Evolutionary conservation across 345 rosid species (phyloP).

Genomic region (Populus tremula): DNA sequence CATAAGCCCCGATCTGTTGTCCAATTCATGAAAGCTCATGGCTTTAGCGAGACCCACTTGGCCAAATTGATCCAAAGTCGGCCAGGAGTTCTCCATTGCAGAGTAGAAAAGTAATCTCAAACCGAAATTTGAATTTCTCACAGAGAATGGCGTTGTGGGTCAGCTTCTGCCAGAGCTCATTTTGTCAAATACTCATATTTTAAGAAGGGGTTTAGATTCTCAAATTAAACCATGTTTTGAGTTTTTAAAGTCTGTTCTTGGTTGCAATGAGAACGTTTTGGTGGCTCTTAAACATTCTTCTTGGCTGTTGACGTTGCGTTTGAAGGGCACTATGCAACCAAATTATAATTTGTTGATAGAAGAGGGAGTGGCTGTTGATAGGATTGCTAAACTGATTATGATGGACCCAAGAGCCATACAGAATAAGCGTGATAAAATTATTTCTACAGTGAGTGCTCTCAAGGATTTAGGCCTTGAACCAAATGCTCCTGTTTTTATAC

Average conservation of each 20-base stretch:
- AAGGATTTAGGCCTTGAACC: conserved; percentile 22
- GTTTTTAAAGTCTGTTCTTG: conserved; percentile 6
- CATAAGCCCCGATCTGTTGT: conserved; percentile 10
- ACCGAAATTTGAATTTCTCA: conserved; percentile 23
- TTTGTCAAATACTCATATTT: conserved; percentile 7
- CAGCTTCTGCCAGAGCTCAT: conserved; percentile 11
- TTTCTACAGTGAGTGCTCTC: conserved; percentile 6
- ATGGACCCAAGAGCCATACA: conserved; percentile 7
- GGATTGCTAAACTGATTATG: not conserved
- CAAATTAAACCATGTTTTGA: conserved; percentile 19
- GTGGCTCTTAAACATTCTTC: conserved; percentile 13
- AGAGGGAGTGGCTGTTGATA: conserved; percentile 13
- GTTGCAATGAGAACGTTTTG: conserved; percentile 8
- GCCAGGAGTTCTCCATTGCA: conserved; percentile 7
- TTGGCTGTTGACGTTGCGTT: conserved; percentile 11
- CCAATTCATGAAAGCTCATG: not conserved
- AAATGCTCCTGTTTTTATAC: conserved; percentile 6
- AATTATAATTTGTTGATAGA: conserved; percentile 15
- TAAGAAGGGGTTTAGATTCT: conserved; percentile 14
- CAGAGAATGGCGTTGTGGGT: not conserved
- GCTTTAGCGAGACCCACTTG: conserved; percentile 5
- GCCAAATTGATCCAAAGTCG: conserved; percentile 17
- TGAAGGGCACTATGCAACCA: conserved; percentile 7
- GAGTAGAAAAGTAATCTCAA: conserved; percentile 7
- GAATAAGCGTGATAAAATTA: conserved; percentile 4